phyloP scores from a whole-genome alignment of 768 basidiomycete species.

The Pulveroboletus ravenelii region DNA sequence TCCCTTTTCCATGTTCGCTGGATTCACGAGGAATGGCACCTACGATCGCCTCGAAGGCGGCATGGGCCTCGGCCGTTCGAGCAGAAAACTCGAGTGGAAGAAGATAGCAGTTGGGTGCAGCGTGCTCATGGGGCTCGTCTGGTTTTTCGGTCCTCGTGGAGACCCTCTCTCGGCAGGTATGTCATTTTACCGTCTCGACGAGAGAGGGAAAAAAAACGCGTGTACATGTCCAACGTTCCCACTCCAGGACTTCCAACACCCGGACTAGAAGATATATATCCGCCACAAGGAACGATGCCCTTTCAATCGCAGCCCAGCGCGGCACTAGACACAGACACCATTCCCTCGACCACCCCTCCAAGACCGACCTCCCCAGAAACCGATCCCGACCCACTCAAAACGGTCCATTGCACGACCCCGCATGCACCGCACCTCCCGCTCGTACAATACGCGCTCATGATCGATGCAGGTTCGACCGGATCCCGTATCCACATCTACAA shows the following conservation, averaged over 20 bases:
- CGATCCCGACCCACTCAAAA: conserved; percentile 70
- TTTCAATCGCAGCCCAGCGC: background rate
- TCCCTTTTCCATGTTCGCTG: conserved; percentile 18
- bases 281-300: conserved; percentile 16
- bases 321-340: background rate
- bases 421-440: conserved; percentile 47
- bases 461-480: conserved; percentile 97
- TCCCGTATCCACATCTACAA: conserved; percentile 98
- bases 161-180: conserved; percentile 17
- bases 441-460: conserved; percentile 93
- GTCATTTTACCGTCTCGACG: background rate
- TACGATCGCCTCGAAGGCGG: conserved; percentile 63
- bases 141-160: conserved; percentile 55
- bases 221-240: background rate
- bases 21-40: conserved; percentile 38
- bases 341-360: background rate
- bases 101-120: conserved; percentile 59
- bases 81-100: conserved; percentile 51
- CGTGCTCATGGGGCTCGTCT: conserved; percentile 55
- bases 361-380: conserved; percentile 57
- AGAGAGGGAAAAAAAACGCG: background rate
- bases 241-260: conserved; percentile 14
- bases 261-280: conserved; percentile 23
- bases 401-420: conserved; percentile 64
- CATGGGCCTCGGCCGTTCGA: conserved; percentile 43